A percentile compares a stretch with the other conserved stretches of the same genome.
phyloP scores from a whole-genome alignment of 306 rosid genomes.

The Pyrus bretschneideri region DNA sequence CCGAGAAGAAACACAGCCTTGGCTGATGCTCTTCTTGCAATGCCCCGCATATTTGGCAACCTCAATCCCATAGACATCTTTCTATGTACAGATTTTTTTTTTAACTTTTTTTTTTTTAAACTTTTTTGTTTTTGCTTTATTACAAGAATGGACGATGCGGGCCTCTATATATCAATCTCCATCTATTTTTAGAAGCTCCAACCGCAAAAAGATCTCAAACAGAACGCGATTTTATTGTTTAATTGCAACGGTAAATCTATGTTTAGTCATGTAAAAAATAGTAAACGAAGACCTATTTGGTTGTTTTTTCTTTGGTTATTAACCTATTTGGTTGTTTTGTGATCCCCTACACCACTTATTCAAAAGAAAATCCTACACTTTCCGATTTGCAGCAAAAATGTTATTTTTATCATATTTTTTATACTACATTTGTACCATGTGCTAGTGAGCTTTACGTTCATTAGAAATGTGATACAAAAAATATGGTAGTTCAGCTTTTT shows the following conservation, averaged over 20 bases:
- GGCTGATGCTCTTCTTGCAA: constrained; percentile 2
- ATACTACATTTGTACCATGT: no score
- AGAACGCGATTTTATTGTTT: neutral
- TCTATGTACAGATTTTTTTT: neutral
- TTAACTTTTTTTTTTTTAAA: rapidly evolving
- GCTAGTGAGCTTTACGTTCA: no score
- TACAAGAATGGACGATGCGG: neutral
- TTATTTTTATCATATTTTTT: no score
- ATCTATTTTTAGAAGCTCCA: neutral
- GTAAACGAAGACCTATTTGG: constrained; percentile 18
- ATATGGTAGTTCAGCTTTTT: no score
- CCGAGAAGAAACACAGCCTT: constrained; percentile 14
- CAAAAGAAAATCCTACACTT: neutral
- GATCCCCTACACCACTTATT: neutral
- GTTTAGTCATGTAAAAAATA: neutral
- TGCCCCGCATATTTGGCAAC: constrained; percentile 8
- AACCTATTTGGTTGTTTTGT: neutral
- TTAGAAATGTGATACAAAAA: no score
- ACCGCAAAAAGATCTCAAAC: neutral
- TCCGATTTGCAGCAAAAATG: neutral
- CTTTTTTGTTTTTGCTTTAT: neutral
- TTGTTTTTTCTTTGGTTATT: neutral
- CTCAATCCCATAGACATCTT: constrained; percentile 9
- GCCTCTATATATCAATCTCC: neutral
- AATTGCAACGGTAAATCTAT: neutral